These are phyloP conservation scores for Sphenostylis stenocarpa DNA, from an alignment of 306 rosid genomes.

Conservation along the genomic window DNA sequence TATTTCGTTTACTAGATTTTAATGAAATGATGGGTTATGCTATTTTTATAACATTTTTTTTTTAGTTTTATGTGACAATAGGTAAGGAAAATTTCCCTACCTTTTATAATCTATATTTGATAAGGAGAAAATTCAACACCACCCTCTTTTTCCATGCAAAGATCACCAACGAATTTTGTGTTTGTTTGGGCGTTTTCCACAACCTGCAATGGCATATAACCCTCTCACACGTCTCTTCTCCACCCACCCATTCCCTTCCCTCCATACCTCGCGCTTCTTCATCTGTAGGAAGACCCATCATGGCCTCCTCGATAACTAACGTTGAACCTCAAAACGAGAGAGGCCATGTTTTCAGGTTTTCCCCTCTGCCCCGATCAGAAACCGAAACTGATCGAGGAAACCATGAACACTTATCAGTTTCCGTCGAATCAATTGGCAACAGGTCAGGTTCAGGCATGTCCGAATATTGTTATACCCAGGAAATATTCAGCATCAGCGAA, in stretches of 20 bases:
- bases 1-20: no score
- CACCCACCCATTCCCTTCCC: not conserved
- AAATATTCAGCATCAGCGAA: not conserved
- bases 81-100: not conserved
- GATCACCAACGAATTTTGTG: not conserved
- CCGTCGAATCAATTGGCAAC: not conserved
- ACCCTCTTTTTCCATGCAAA: not conserved
- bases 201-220: not conserved
- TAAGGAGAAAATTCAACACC: not conserved
- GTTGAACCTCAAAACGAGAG: slow-evolving; percentile 28
- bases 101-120: slow-evolving; percentile 2
- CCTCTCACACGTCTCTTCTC: not conserved
- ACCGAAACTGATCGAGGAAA: not conserved
- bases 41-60: not conserved
- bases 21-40: not conserved
- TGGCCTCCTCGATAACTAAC: slow-evolving; percentile 22
- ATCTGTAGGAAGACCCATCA: not conserved
- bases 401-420: slow-evolving; percentile 13
- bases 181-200: not conserved
- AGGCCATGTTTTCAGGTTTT: slow-evolving; percentile 20
- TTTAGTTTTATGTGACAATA: not conserved
- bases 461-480: not conserved
- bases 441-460: not conserved
- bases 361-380: slow-evolving; percentile 39
- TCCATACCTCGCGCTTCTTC: not conserved